A percentile compares a stretch with the other conserved stretches of the same genome.
These are phyloP conservation scores for Suillus subaureus DNA, from an alignment of 768 basidiomycete genomes.

Conservation along the genomic window DNA sequence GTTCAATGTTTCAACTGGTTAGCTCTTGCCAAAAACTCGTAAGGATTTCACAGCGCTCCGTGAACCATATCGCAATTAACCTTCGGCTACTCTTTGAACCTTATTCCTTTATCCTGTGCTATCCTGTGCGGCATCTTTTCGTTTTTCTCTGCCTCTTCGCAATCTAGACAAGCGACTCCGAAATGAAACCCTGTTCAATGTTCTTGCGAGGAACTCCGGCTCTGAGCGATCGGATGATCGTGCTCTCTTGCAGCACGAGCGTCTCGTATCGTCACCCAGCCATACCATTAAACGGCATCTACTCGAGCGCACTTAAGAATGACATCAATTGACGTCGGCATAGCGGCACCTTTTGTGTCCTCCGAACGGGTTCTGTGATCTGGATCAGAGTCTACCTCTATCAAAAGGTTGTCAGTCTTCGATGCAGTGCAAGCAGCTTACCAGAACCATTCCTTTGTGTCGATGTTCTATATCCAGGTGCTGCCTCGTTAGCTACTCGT, in stretches of 20 bases:
- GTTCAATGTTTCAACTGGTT: conserved; percentile 7
- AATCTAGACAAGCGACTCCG: background rate
- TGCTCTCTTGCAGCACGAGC: background rate
- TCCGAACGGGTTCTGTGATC: conserved; percentile 1
- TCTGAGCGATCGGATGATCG: background rate
- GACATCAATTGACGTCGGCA: conserved; percentile 5
- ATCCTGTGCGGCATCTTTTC: background rate
- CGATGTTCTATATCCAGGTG: conserved; percentile 1
- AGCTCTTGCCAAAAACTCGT: conserved; percentile 19
- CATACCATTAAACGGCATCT: background rate
- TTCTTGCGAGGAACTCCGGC: background rate
- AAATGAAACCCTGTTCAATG: conserved; percentile 1
- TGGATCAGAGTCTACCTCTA: conserved; percentile 5
- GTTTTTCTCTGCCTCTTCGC: background rate
- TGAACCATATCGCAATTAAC: conserved; percentile 22
- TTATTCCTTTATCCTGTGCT: conserved; percentile 17
- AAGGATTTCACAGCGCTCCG: conserved; percentile 15
- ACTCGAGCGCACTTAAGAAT: background rate
- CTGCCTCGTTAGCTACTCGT: background rate
- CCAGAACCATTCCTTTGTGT: conserved; percentile 2
- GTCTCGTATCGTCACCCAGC: background rate
- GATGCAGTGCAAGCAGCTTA: conserved; percentile 7
- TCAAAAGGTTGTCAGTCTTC: conserved; percentile 5
- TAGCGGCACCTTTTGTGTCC: conserved; percentile 3
- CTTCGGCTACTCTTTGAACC: conserved; percentile 21